Conservation (phyloP, 148 eudicot genomes). For the Fagopyrum tataricum region DNA sequence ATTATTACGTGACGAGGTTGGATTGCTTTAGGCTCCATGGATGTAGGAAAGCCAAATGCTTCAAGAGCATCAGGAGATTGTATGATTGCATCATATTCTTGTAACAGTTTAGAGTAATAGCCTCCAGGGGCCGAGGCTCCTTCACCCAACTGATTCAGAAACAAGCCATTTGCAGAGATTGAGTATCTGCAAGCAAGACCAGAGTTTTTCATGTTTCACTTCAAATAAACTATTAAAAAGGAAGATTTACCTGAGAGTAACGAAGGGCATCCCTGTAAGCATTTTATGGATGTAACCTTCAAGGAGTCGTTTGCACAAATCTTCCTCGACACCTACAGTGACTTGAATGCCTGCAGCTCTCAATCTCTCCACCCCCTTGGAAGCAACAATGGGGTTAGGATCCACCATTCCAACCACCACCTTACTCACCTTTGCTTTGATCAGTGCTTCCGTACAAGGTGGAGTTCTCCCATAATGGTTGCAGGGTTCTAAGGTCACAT, state of each 20-base stretch:
- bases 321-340: slow-evolving; percentile 80
- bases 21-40: slow-evolving; percentile 70
- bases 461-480: slow-evolving; percentile 95
- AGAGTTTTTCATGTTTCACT: background rate
- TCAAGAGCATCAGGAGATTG: slow-evolving; percentile 32
- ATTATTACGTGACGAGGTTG: slow-evolving; percentile 70
- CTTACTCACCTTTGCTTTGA: slow-evolving; percentile 79
- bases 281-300: slow-evolving; percentile 78
- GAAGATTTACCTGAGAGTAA: slow-evolving; percentile 58
- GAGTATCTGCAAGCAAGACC: slow-evolving; percentile 55
- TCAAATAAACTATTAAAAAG: background rate
- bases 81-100: slow-evolving; percentile 79
- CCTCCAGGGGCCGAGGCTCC: slow-evolving; percentile 51
- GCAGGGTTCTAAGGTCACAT: slow-evolving; percentile 96
- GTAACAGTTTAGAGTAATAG: slow-evolving; percentile 73
- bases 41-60: slow-evolving; percentile 32
- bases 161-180: slow-evolving; percentile 49
- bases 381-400: slow-evolving; percentile 86
- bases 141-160: slow-evolving; percentile 49
- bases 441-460: slow-evolving; percentile 83
- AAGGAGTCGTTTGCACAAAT: slow-evolving; percentile 65
- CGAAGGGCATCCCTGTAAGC: slow-evolving; percentile 67
- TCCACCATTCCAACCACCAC: slow-evolving; percentile 98
- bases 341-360: slow-evolving; percentile 80
- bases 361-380: slow-evolving; percentile 62